A percentile compares a stretch with the other conserved stretches of the same genome.
These are phyloP conservation scores for Naganishia friedmannii DNA, from an alignment of 768 basidiomycete genomes.

Conservation along the genomic window DNA sequence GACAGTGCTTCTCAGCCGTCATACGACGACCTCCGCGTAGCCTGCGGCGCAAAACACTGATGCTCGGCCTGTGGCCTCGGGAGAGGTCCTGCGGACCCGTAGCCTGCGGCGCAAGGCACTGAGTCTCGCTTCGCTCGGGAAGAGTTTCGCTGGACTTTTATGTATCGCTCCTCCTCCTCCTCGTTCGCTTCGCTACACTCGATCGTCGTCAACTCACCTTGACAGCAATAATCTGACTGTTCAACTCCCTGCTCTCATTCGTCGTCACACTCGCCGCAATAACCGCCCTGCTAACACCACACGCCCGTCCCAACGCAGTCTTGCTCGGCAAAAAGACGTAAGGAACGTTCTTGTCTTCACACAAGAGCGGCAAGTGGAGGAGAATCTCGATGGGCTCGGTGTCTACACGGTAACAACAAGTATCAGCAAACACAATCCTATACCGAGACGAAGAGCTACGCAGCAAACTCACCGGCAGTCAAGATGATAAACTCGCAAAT, in stretches of 20 bases:
- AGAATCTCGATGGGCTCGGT: conserved; percentile 98
- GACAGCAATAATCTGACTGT: conserved; percentile 79
- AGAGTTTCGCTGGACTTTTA: too few relatives aligned
- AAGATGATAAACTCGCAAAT: conserved; percentile 96
- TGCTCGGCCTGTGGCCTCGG: background rate
- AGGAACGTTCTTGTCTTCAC: conserved; percentile 99
- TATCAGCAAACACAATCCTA: too few relatives aligned
- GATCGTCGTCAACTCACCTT: conserved; percentile 57
- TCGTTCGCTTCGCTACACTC: background rate
- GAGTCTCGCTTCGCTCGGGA: conserved; percentile 48
- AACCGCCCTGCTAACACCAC: conserved; percentile 90
- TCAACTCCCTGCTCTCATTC: conserved; percentile 85
- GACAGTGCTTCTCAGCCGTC: background rate
- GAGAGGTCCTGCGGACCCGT: background rate
- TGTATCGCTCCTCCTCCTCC: background rate
- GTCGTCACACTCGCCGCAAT: conserved; percentile 96
- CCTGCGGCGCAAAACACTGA: too few relatives aligned
- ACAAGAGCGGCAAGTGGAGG: conserved; percentile 91
- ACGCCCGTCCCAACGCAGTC: conserved; percentile 91
- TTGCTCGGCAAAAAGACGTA: conserved; percentile 95
- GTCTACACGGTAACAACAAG: conserved; percentile 56
- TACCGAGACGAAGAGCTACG: background rate
- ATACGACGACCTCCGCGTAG: too few relatives aligned
- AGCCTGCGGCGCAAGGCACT: background rate
- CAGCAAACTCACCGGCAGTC: conserved; percentile 57